Base-by-base conservation (phyloP, 768 basidiomycete genomes). In the Amanita fuliginea region DNA sequence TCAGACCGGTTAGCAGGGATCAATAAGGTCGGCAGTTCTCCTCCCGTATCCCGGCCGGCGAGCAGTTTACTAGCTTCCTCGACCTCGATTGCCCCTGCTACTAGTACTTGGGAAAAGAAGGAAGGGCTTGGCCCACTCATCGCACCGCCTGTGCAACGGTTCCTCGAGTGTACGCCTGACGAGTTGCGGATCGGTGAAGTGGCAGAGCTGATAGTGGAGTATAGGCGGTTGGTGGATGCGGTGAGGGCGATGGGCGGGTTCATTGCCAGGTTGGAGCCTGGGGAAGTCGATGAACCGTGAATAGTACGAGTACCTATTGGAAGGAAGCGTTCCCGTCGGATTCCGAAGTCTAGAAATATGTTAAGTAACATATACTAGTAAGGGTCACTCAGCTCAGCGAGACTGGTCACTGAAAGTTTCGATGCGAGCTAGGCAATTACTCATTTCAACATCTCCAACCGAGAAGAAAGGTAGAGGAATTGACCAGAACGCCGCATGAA, bases 121-220 rank as follows among this genome's bases (percentile, higher is more conserved):
- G 32, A 32, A 32, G 13, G 10, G 10, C n/a, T n/a, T n/a, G 13
- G 32, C n/a, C n/a, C n/a, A 22, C 68, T 69, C 11, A 62, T 86
- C 2, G 68, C 76, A 0, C 81, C 80, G 9, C 89, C 85, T 0
- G 80, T 77, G 39, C 67, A 72, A 41, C 76, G 83, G 9, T 92
- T 93, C 61, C 53, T 90, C 49, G 77, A 85, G 43, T 82, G 83
- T 54, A 68, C 75, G 0, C 75, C 79, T 42, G 86, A 83, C 47
- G 95, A 98, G 53, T 63, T 98, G 47, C 75, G 73, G 47, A 65
- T 97, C 21, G 78, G 82, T 0, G 95, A 99, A 56, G 80, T 97
- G 1, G 78, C 73, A 0, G 79, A 84, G 55, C 69, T 99, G 37
- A 66, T 98, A 60, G 66, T 70, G 28, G 94, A 96, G 55, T 97